Conservation (phyloP, 2,329 filamentous ascomycete species). For the Pseudogymnoascus sp. region DNA sequence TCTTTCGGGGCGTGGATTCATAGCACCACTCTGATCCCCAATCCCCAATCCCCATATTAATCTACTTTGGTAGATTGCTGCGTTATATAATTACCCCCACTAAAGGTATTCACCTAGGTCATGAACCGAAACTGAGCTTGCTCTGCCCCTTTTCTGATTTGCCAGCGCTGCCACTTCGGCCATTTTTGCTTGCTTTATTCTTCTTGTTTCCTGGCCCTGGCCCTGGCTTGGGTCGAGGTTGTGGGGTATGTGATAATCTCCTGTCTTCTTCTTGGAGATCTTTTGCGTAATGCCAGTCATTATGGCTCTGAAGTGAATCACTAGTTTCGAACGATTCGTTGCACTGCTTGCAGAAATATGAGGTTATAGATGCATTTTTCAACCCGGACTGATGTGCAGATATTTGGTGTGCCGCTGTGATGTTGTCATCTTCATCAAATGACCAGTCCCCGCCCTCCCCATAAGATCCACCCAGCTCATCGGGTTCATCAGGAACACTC, state of each 20-base stretch:
- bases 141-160: constrained; percentile 42
- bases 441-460: background rate
- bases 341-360: constrained; percentile 53
- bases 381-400: background rate
- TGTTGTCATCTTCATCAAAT: background rate
- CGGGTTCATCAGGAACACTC: constrained; percentile 20
- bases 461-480: constrained; percentile 24
- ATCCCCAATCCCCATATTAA: background rate
- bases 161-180: constrained; percentile 14
- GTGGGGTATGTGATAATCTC: constrained; percentile 19
- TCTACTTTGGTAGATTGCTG: background rate
- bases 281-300: constrained; percentile 92
- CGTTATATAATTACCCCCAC: background rate
- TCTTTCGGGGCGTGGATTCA: background rate
- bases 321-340: constrained; percentile 47
- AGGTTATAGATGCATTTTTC: background rate
- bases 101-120: background rate
- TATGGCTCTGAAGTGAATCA: constrained; percentile 63
- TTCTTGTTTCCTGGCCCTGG: background rate
- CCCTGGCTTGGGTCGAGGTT: constrained; percentile 12
- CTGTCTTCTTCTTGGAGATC: constrained; percentile 57
- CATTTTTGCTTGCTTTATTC: background rate
- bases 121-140: constrained; percentile 48
- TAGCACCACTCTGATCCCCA: background rate
- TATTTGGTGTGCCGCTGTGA: background rate